Evolutionary conservation across 192 early-diverging fungal genomes (phyloP).

Genomic region (Umbelopsis sp.): DNA sequence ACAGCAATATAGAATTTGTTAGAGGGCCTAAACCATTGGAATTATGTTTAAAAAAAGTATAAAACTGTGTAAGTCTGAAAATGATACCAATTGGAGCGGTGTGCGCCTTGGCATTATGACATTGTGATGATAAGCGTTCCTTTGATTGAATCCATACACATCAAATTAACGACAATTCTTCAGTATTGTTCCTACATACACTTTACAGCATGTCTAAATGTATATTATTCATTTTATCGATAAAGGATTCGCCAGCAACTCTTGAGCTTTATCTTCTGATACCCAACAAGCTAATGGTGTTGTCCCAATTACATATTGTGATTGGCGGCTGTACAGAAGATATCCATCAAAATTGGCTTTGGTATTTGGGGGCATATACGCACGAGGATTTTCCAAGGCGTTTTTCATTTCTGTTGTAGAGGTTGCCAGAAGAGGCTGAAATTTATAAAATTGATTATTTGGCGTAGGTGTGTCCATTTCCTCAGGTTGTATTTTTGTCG

Average conservation of each 20-base stretch:
- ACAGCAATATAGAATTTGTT: too few species aligned
- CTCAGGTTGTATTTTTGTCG: constrained; percentile 41
- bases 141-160: too few species aligned
- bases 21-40: too few species aligned
- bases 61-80: too few species aligned
- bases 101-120: too few species aligned
- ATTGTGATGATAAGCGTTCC: too few species aligned
- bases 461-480: constrained; percentile 47
- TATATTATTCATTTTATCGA: background rate
- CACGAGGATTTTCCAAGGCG: constrained; percentile 1
- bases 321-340: constrained; percentile 55
- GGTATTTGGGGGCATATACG: constrained; percentile 17
- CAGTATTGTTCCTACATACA: too few species aligned
- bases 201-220: too few species aligned
- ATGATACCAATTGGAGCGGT: too few species aligned
- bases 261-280: background rate
- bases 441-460: constrained; percentile 32
- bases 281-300: constrained; percentile 63
- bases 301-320: constrained; percentile 55
- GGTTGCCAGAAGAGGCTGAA: constrained; percentile 26
- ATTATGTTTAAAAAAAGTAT: too few species aligned
- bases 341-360: constrained; percentile 46
- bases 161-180: too few species aligned
- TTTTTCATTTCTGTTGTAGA: constrained; percentile 12
- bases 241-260: background rate